Conservation (phyloP, 2,329 filamentous ascomycete species). For the Aspergillus sp. region DNA sequence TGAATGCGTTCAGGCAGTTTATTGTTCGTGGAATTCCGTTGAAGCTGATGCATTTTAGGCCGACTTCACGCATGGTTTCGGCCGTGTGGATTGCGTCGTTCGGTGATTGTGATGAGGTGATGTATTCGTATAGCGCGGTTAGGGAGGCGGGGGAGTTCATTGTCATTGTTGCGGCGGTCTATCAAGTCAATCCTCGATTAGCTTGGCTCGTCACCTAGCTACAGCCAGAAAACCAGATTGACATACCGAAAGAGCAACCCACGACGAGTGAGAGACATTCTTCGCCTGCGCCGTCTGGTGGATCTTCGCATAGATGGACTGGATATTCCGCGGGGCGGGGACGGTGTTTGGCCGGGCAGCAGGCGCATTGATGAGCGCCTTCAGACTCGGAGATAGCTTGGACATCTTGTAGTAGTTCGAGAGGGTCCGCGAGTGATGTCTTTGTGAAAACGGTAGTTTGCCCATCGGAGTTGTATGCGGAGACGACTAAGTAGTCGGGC, state of each 20-base stretch:
- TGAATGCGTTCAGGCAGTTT: constrained; percentile 77
- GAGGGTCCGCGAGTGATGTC: not conserved
- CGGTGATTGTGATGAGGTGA: constrained; percentile 34
- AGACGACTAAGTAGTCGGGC: constrained; percentile 3
- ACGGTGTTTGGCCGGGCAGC: constrained; percentile 68
- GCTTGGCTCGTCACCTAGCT: not conserved
- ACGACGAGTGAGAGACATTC: constrained; percentile 66
- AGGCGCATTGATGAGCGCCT: constrained; percentile 73
- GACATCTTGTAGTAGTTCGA: constrained; percentile 58
- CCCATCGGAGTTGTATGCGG: constrained; percentile 1
- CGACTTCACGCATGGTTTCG: constrained; percentile 51
- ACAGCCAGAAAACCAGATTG: not conserved
- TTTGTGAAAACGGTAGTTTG: not conserved
- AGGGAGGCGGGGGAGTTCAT: constrained; percentile 83
- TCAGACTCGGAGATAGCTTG: constrained; percentile 72
- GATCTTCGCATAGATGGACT: constrained; percentile 67
- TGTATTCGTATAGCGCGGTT: constrained; percentile 61
- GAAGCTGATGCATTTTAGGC: constrained; percentile 53
- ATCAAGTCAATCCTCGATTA: not conserved
- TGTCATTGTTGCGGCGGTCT: constrained; percentile 83
- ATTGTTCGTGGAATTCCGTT: constrained; percentile 75
- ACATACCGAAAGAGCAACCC: constrained; percentile 68
- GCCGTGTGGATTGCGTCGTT: constrained; percentile 37
- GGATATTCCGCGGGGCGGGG: constrained; percentile 66
- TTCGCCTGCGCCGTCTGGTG: constrained; percentile 65